A percentile compares a stretch with the other conserved stretches of the same genome.
Evolutionary conservation across 176 grass and related monocot genomes (phyloP).

Genomic region (Cenchrus purpureus): DNA sequence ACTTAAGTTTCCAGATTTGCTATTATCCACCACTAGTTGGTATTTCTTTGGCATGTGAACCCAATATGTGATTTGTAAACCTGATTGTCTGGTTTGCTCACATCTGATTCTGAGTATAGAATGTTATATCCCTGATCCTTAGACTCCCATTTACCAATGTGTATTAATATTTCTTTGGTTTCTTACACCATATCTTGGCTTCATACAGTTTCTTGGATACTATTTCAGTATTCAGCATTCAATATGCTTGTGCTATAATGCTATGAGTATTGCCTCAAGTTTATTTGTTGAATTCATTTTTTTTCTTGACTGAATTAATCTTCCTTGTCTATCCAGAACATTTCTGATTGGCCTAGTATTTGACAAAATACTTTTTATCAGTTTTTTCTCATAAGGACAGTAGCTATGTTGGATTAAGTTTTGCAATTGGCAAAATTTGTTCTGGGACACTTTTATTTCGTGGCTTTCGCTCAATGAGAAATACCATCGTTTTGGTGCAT

Average conservation of each 20-base stretch:
- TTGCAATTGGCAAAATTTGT: not conserved
- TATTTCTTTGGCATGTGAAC: not conserved
- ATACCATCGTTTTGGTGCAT: not conserved
- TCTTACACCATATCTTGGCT: not conserved
- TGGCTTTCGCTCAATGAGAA: not conserved
- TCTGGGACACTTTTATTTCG: not conserved
- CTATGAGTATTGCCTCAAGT: not conserved
- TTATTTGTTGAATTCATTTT: not conserved
- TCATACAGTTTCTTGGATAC: not conserved
- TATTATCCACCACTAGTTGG: not conserved
- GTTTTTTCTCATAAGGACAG: not conserved
- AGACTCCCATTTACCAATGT: not conserved
- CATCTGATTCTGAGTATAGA: not conserved
- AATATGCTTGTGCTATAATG: not conserved
- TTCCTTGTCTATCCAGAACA: not conserved
- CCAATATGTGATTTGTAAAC: not conserved
- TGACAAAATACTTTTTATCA: not conserved
- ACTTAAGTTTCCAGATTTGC: not conserved
- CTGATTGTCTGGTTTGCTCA: not conserved
- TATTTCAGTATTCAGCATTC: not conserved
- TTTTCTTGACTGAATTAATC: not conserved
- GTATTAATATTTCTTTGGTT: not conserved
- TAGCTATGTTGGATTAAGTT: not conserved
- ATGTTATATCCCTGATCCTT: not conserved
- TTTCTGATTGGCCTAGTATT: not conserved